Base-by-base conservation (phyloP, 345 rosid genomes). In the Eucalyptus cloeziana region DNA sequence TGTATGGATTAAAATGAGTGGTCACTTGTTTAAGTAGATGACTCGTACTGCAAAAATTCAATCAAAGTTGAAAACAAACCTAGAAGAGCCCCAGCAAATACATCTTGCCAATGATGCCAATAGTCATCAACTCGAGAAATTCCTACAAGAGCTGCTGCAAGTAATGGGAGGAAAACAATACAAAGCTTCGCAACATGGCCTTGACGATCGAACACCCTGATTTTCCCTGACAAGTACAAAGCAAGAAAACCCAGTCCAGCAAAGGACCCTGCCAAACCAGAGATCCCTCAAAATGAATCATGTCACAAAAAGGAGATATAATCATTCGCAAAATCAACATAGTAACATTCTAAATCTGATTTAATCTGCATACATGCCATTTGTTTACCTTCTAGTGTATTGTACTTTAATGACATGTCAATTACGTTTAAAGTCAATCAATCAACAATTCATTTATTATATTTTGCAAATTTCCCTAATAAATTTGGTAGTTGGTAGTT, bases 71-170 rank as follows among this genome's bases (percentile, higher is more conserved):
- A 21, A 47, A 56, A 56, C 31, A 86, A 33, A 96, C 99, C 99
- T 90, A 96, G 81, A 88, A 96, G 89, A 86, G 95, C 98, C 88
- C 99, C 99, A 88, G 97, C 97, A 90, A 96, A 97, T 40, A 96
- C 98, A 95, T 97, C 99, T 93, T 95, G 95, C 99, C 97, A 96
- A 85, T 97, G 98, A 94, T 97, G 99, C 99, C 98, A 96, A 90
- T 97, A 96, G 92, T 97, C 98, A 91, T 97, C 99, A 83, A 97
- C 98, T 64, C 99, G 93, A 69, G 99, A 97, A 89, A 97, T 90
- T 86, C 95, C 99, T 49, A 97, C 93, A 86, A 97, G 91, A 56
- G 99, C 95, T 76, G 99, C 99, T 87, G 93, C 90, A 86, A 97
- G 96, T 56, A 96, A 90, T 6, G 97, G 99, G 37, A 95, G 89